These are phyloP conservation scores for Sparassis latifolia DNA, from an alignment of 1,284 basidiomycete species.

Conservation along the genomic window DNA sequence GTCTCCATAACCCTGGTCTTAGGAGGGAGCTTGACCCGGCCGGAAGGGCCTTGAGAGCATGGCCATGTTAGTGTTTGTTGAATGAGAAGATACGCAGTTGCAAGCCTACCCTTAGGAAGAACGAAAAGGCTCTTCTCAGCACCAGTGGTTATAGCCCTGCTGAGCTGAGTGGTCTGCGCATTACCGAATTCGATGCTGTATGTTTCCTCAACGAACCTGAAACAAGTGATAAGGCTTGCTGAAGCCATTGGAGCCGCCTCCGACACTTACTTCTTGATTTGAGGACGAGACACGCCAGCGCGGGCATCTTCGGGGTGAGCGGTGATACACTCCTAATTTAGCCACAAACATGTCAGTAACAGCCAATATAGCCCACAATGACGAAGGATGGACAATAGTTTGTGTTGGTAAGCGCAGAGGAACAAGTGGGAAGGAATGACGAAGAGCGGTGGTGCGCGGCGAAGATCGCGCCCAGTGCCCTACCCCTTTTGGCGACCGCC, in stretches of 20 bases:
- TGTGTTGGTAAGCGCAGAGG: neutral
- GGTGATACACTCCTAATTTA: constrained; percentile 71
- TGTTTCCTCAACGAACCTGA: constrained; percentile 67
- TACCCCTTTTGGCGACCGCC: constrained; percentile 33
- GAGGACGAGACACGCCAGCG: constrained; percentile 81
- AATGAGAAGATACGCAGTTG: neutral
- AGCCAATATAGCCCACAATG: neutral
- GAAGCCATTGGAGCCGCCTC: constrained; percentile 1
- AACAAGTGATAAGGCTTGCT: constrained; percentile 5
- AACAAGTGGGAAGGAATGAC: constrained; percentile 14
- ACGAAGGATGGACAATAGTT: neutral
- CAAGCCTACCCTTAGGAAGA: constrained; percentile 74
- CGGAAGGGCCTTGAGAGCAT: constrained; percentile 50
- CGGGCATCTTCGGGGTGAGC: constrained; percentile 75
- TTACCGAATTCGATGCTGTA: constrained; percentile 77
- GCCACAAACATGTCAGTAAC: constrained; percentile 5
- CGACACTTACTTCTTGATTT: constrained; percentile 79
- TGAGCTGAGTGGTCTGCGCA: constrained; percentile 76
- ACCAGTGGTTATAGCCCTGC: constrained; percentile 75
- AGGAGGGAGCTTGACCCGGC: constrained; percentile 82
- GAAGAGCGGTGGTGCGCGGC: constrained; percentile 26
- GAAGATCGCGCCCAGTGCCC: constrained; percentile 34
- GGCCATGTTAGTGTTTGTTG: neutral
- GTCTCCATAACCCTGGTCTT: constrained; percentile 45
- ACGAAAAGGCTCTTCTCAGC: constrained; percentile 75